A percentile compares a stretch with the other conserved stretches of the same genome.
Conservation (phyloP, 192 early-diverging fungal species). For the Kickxella alabastrina region DNA sequence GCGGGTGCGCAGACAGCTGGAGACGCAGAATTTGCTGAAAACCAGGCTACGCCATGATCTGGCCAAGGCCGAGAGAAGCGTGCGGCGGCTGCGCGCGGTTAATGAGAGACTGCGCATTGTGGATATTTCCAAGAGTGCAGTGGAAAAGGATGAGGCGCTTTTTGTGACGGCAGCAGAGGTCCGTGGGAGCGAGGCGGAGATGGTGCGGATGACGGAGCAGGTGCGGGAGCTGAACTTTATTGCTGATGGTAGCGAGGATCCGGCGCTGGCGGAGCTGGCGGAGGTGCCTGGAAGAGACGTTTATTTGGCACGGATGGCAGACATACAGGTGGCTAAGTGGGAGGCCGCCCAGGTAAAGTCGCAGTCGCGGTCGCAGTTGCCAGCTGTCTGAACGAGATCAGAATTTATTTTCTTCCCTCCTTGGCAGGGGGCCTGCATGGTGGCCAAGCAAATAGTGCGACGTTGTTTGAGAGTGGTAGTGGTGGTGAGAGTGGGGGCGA, state of each 20-base stretch:
- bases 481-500: too few relatives aligned
- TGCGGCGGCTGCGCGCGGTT: constrained; percentile 31
- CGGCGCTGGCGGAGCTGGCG: constrained; percentile 24
- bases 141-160: constrained; percentile 11
- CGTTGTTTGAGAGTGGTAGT: too few relatives aligned
- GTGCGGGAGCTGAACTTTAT: constrained; percentile 29
- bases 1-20: constrained; percentile 27
- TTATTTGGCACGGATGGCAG: constrained; percentile 42
- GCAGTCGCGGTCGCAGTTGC: too few relatives aligned
- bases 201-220: constrained; percentile 25
- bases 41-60: constrained; percentile 24
- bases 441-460: too few relatives aligned
- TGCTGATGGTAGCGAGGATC: neutral
- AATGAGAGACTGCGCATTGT: constrained; percentile 38
- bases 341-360: too few relatives aligned
- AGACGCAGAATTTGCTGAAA: constrained; percentile 31
- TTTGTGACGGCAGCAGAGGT: constrained; percentile 16
- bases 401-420: too few relatives aligned
- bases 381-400: too few relatives aligned
- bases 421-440: too few relatives aligned
- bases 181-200: constrained; percentile 17
- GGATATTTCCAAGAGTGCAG: constrained; percentile 16
- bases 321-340: constrained; percentile 29
- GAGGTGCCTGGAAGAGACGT: constrained; percentile 44
- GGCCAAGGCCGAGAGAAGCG: constrained; percentile 26